These are phyloP conservation scores for Puccinia horiana DNA, from an alignment of 1,284 basidiomycete genomes.

Conservation along the genomic window DNA sequence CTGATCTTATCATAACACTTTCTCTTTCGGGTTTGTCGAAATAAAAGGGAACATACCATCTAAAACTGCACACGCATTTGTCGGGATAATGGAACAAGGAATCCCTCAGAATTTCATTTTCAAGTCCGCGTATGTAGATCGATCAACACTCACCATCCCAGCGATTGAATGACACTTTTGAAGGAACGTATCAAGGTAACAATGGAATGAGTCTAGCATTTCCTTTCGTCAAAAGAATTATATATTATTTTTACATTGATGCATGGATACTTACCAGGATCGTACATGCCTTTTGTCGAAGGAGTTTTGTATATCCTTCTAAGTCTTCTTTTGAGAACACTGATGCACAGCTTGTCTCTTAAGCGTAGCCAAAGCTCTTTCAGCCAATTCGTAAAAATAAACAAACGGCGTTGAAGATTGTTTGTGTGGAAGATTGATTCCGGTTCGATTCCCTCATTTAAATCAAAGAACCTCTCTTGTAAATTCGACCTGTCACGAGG, in stretches of 20 bases:
- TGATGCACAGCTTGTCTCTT: not conserved
- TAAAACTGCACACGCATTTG: conserved; percentile 1
- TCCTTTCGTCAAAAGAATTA: not conserved
- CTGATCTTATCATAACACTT: not conserved
- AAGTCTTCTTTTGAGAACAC: not conserved
- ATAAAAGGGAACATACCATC: conserved; percentile 18
- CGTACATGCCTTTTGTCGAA: conserved; percentile 18
- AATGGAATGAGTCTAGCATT: not conserved
- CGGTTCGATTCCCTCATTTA: conserved; percentile 23
- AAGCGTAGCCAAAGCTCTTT: not conserved
- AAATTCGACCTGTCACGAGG: not conserved
- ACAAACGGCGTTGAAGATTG: not conserved
- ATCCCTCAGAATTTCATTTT: not conserved
- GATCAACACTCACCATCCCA: conserved; percentile 26
- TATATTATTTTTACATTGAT: too few species aligned
- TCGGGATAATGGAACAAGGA: not conserved
- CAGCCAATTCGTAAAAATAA: not conserved
- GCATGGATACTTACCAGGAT: not conserved
- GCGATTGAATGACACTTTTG: conserved; percentile 24
- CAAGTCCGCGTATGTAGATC: not conserved
- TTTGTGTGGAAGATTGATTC: conserved; percentile 7
- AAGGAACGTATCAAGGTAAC: not conserved
- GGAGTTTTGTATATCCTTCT: not conserved
- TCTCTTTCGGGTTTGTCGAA: not conserved
- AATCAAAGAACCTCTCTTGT: not conserved